Conservation (phyloP, 2,329 filamentous ascomycete genomes). For the Aspergillus phoenicis region DNA sequence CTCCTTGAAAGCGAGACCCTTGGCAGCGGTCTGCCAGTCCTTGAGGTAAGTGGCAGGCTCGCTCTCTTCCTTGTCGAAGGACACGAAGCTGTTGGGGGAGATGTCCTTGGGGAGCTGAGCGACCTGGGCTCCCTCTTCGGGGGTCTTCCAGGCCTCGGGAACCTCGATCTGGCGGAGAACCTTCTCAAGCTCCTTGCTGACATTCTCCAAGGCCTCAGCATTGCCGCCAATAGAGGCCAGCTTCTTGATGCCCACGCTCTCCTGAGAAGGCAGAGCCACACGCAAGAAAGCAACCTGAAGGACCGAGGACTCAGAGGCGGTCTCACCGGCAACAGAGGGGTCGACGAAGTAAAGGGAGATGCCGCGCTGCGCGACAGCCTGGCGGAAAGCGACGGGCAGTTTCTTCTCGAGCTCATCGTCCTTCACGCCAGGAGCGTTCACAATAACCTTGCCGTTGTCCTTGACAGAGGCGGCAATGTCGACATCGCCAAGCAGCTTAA, state of each 20-base stretch:
- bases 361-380: slow-evolving; percentile 69
- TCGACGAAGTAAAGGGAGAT: slow-evolving; percentile 77
- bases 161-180: slow-evolving; percentile 73
- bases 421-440: slow-evolving; percentile 78
- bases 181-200: slow-evolving; percentile 63
- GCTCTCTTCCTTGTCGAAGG: slow-evolving; percentile 73
- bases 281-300: slow-evolving; percentile 82
- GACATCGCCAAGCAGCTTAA: slow-evolving; percentile 77
- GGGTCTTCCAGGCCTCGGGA: slow-evolving; percentile 76
- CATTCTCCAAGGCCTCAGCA: slow-evolving; percentile 63
- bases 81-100: slow-evolving; percentile 77
- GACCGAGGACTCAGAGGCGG: slow-evolving; percentile 69
- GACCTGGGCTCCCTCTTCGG: slow-evolving; percentile 51
- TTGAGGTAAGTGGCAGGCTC: slow-evolving; percentile 69
- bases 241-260: slow-evolving; percentile 66
- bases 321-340: slow-evolving; percentile 65
- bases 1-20: slow-evolving; percentile 91
- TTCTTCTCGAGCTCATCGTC: slow-evolving; percentile 88
- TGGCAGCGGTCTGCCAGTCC: slow-evolving; percentile 82
- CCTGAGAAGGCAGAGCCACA: slow-evolving; percentile 68
- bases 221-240: slow-evolving; percentile 63
- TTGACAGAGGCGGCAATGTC: slow-evolving; percentile 73
- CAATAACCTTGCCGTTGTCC: slow-evolving; percentile 69
- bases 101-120: slow-evolving; percentile 63
- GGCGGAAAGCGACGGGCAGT: slow-evolving; percentile 70